A percentile compares a stretch with the other conserved stretches of the same genome.
Evolutionary conservation across 1,139 yeast genomes (phyloP).

Genomic region (Eremothecium coryli): DNA sequence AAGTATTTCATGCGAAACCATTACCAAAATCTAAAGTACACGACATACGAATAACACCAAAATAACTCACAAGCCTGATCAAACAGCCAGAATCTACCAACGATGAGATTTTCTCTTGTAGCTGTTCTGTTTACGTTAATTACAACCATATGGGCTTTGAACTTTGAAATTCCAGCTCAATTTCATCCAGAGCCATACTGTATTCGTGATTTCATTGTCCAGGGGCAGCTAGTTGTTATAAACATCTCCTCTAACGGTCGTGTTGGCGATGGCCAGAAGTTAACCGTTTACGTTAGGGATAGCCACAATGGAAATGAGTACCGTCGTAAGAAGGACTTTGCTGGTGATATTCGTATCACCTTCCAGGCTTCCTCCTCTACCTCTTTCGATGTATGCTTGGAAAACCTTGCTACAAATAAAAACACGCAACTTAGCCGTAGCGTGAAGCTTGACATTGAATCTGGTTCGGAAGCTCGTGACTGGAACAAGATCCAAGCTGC

Average conservation of each 20-base stretch:
- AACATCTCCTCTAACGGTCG: constrained; percentile 65
- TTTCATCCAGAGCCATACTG: constrained; percentile 48
- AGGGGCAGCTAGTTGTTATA: constrained; percentile 78
- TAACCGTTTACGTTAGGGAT: constrained; percentile 54
- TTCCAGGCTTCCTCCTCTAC: constrained; percentile 79
- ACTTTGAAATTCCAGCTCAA: constrained; percentile 32
- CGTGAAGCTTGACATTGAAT: constrained; percentile 83
- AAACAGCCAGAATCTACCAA: too few species aligned
- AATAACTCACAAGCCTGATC: too few species aligned
- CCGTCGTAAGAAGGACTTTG: constrained; percentile 54
- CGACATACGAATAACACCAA: too few species aligned
- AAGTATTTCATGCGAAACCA: too few species aligned
- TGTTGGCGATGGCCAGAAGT: constrained; percentile 75
- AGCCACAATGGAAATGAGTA: constrained; percentile 64
- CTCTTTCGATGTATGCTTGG: constrained; percentile 86
- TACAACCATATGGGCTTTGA: constrained; percentile 15
- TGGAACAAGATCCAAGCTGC: constrained; percentile 93
- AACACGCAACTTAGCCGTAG: constrained; percentile 44
- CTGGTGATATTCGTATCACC: constrained; percentile 60
- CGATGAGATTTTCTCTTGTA: constrained; percentile 7
- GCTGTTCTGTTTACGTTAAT: constrained; percentile 6
- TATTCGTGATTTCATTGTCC: constrained; percentile 80
- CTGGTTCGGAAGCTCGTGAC: constrained; percentile 95
- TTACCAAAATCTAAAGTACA: too few species aligned
- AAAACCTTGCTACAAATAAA: constrained; percentile 45